phyloP scores from a whole-genome alignment of 2,329 filamentous ascomycete genomes.

The Chaetomium sp. region DNA sequence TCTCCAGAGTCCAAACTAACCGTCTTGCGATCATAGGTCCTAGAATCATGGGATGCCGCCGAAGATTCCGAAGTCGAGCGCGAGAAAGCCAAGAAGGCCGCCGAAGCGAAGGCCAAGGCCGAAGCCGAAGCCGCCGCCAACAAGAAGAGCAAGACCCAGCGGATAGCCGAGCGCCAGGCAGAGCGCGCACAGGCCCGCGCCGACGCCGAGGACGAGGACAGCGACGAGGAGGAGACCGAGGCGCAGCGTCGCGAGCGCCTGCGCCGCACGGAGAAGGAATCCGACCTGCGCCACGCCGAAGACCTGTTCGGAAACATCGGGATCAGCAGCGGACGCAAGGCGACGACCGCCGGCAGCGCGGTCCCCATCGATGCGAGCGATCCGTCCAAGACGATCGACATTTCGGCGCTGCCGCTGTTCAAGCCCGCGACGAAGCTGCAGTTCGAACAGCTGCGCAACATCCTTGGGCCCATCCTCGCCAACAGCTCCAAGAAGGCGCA shows the following conservation, averaged over 20 bases:
- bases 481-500: slow-evolving; percentile 79
- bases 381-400: slow-evolving; percentile 72
- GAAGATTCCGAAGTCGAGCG: slow-evolving; percentile 96
- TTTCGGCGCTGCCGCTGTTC: slow-evolving; percentile 75
- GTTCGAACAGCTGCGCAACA: slow-evolving; percentile 72
- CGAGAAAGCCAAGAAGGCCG: slow-evolving; percentile 85
- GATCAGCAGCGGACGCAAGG: slow-evolving; percentile 65
- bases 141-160: slow-evolving; percentile 83
- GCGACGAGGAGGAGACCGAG: slow-evolving; percentile 62
- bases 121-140: slow-evolving; percentile 80
- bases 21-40: slow-evolving; percentile 50
- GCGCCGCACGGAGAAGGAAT: slow-evolving; percentile 73
- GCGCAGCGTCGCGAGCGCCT: slow-evolving; percentile 68
- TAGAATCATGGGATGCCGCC: slow-evolving; percentile 94
- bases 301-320: slow-evolving; percentile 81
- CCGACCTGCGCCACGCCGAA: slow-evolving; percentile 82
- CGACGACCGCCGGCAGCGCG: slow-evolving; percentile 55
- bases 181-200: slow-evolving; percentile 47
- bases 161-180: slow-evolving; percentile 72
- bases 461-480: slow-evolving; percentile 70
- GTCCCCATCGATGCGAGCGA: slow-evolving; percentile 67
- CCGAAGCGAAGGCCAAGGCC: slow-evolving; percentile 80
- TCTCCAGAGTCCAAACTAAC: not conserved
- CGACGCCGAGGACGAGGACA: slow-evolving; percentile 50
- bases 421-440: slow-evolving; percentile 81